Evolutionary conservation across 2,329 filamentous ascomycete species (phyloP).

Genomic region (Torrubiellomyces zombiae): DNA sequence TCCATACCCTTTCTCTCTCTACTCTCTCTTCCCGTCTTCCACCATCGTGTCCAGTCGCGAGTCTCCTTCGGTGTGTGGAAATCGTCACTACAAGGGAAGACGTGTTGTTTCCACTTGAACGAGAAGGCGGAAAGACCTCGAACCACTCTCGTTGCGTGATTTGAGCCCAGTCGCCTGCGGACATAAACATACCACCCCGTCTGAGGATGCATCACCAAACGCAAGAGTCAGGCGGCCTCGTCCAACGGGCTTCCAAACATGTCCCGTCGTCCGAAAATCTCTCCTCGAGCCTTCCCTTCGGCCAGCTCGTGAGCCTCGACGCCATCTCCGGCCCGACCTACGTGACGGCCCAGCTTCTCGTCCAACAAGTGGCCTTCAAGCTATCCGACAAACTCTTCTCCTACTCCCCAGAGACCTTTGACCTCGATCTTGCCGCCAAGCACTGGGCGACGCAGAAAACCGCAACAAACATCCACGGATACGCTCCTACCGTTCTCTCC

Average conservation of each 20-base stretch:
- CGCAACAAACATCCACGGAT: conserved; percentile 69
- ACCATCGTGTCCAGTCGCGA: no score
- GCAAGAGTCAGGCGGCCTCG: conserved; percentile 18
- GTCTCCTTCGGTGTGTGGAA: no score
- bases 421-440: conserved; percentile 70
- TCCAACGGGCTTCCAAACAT: no score
- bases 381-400: conserved; percentile 96
- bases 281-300: conserved; percentile 40
- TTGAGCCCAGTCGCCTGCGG: no score
- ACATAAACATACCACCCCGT: no score
- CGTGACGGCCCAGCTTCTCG: conserved; percentile 77
- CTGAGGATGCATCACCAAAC: conserved; percentile 18
- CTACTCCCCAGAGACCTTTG: conserved; percentile 87
- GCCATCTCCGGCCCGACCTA: conserved; percentile 78
- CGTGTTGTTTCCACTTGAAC: no score
- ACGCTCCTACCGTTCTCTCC: conserved; percentile 58
- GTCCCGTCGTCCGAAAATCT: conserved; percentile 22
- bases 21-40: no score
- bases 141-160: no score
- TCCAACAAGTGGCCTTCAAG: conserved; percentile 90
- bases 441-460: conserved; percentile 56
- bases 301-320: conserved; percentile 34
- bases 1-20: no score
- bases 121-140: no score
- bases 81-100: no score